Percentiles rank a stretch among this genome's conserved stretches.
Evolutionary conservation across 768 basidiomycete species (phyloP).

Genomic region (Hygrocybe coccinea): DNA sequence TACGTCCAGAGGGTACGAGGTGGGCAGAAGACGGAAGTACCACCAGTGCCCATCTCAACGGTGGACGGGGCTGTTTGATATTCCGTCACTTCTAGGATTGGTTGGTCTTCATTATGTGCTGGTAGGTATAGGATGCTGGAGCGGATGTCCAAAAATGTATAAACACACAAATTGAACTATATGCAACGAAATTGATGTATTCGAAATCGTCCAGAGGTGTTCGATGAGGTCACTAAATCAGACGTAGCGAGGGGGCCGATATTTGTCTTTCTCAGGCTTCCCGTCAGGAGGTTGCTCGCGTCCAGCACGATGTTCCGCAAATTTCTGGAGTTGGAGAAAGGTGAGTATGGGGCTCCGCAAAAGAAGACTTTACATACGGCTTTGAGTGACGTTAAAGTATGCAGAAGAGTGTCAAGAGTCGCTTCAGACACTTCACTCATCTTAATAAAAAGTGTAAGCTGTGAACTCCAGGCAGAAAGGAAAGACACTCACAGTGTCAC

Average conservation of each 20-base stretch:
- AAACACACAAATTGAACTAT: too few relatives aligned
- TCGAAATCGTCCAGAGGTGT: neutral
- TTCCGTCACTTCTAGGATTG: too few relatives aligned
- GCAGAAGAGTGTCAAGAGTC: conserved; percentile 10
- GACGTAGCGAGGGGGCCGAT: conserved; percentile 9
- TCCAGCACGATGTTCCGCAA: conserved; percentile 47
- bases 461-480: neutral
- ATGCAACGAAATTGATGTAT: too few relatives aligned
- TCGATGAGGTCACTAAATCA: neutral
- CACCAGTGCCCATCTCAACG: too few relatives aligned
- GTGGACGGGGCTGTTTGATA: too few relatives aligned
- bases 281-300: conserved; percentile 40
- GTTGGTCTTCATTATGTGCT: too few relatives aligned
- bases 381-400: conserved; percentile 7
- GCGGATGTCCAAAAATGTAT: too few relatives aligned
- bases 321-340: conserved; percentile 39
- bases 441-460: conserved; percentile 35
- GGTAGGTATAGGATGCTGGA: too few relatives aligned
- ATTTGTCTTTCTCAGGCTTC: conserved; percentile 24
- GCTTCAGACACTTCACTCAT: conserved; percentile 12
- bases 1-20: conserved; percentile 44
- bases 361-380: conserved; percentile 16
- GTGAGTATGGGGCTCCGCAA: conserved; percentile 14
- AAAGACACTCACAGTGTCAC: conserved; percentile 41
- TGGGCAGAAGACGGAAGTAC: neutral